Evolutionary conservation across 805 yeast species (phyloP).

Genomic region (Wilhelminamyces savonicus): DNA sequence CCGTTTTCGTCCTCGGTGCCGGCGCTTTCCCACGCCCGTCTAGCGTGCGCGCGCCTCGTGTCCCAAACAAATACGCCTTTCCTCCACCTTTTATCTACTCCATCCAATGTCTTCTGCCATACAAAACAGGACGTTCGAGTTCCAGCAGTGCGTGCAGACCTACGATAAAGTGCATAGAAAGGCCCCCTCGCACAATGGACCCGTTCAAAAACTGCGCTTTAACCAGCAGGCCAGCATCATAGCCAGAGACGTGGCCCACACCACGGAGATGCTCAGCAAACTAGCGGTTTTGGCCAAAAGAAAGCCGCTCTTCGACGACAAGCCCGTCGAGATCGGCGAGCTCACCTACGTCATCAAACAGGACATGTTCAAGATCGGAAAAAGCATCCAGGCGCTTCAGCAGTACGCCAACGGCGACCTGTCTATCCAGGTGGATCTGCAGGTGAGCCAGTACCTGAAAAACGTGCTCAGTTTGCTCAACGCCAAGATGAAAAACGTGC

Average conservation of each 20-base stretch:
- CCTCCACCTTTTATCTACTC: too few relatives aligned
- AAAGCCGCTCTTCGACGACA: constrained; percentile 88
- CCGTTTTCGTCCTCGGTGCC: too few relatives aligned
- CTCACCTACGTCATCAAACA: constrained; percentile 83
- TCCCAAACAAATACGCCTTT: too few relatives aligned
- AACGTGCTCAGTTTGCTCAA: constrained; percentile 84
- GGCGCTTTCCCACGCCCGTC: too few relatives aligned
- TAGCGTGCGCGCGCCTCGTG: too few relatives aligned
- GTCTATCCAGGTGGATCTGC: constrained; percentile 44
- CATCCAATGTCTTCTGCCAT: constrained; percentile 20
- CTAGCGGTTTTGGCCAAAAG: constrained; percentile 81
- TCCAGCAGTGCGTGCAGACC: constrained; percentile 82
- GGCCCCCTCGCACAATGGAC: constrained; percentile 10
- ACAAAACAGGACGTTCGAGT: constrained; percentile 87
- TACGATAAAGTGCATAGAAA: constrained; percentile 57
- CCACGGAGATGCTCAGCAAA: constrained; percentile 73
- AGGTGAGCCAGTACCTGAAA: constrained; percentile 66
- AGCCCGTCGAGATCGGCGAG: constrained; percentile 90
- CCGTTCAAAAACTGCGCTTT: constrained; percentile 29
- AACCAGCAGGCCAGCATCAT: constrained; percentile 68
- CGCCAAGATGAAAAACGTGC: constrained; percentile 84
- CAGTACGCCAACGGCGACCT: constrained; percentile 41
- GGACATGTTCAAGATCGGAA: constrained; percentile 77
- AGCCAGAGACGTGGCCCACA: constrained; percentile 83
- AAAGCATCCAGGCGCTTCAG: constrained; percentile 58